Conservation (phyloP, 371 early-diverging fungal species). For the Mortierella sp. region DNA sequence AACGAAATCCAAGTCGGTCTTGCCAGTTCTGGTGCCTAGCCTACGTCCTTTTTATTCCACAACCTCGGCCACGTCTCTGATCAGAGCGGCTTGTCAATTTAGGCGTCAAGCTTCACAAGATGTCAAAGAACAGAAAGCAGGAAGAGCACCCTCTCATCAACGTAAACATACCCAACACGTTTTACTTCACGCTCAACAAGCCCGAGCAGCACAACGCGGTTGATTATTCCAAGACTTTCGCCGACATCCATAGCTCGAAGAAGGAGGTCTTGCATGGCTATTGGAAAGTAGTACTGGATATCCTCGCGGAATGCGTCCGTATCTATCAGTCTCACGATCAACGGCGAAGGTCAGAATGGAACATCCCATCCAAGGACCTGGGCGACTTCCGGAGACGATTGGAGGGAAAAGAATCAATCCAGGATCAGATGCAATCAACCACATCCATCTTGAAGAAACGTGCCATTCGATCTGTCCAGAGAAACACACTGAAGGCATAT, state of each 20-base stretch:
- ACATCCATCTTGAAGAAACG: constrained; percentile 9
- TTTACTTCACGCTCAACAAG: constrained; percentile 9
- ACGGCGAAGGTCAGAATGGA: constrained; percentile 13
- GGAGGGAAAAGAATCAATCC: constrained; percentile 7
- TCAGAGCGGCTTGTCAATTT: too few species aligned
- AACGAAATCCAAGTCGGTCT: too few species aligned
- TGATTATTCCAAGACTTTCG: constrained; percentile 18
- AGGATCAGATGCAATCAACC: constrained; percentile 10
- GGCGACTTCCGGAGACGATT: constrained; percentile 15
- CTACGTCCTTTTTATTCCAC: too few species aligned
- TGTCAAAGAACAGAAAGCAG: constrained; percentile 17
- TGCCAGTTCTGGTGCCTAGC: too few species aligned
- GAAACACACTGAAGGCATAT: constrained; percentile 7
- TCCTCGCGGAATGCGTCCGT: constrained; percentile 5
- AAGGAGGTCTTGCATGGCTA: constrained; percentile 11
- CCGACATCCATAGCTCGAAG: constrained; percentile 7
- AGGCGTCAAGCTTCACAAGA: neutral
- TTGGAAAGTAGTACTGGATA: constrained; percentile 13
- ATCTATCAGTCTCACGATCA: constrained; percentile 1
- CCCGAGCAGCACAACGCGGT: constrained; percentile 8
- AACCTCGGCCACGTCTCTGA: too few species aligned
- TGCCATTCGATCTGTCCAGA: constrained; percentile 11
- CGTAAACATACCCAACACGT: constrained; percentile 9
- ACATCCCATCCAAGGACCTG: constrained; percentile 8
- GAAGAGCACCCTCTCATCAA: neutral